A percentile compares a stretch with the other conserved stretches of the same genome.
These are phyloP conservation scores for Exophiala spinifera DNA, from an alignment of 2,329 filamentous ascomycete species.

Conservation along the genomic window DNA sequence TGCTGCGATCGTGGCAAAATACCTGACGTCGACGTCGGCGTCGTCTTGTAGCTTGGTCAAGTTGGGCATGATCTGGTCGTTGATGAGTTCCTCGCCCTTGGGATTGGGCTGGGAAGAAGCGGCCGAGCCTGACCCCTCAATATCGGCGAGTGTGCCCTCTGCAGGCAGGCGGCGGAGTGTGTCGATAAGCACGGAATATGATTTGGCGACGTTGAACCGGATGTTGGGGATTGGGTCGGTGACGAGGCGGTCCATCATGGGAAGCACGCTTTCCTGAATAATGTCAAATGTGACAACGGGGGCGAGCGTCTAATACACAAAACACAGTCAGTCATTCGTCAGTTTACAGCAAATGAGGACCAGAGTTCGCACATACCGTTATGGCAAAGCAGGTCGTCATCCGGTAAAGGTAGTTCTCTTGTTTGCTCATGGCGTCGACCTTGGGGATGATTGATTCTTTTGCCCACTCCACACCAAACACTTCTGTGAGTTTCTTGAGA, in stretches of 20 bases:
- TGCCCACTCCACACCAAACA: slow-evolving; percentile 97
- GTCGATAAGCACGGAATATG: slow-evolving; percentile 83
- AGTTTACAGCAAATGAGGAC: slow-evolving; percentile 29
- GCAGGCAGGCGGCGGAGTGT: slow-evolving; percentile 90
- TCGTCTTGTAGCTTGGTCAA: slow-evolving; percentile 95
- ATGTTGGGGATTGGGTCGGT: slow-evolving; percentile 97
- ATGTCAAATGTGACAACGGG: slow-evolving; percentile 90
- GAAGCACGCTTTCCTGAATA: slow-evolving; percentile 87
- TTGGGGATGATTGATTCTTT: slow-evolving; percentile 96
- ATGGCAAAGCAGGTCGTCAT: slow-evolving; percentile 99
- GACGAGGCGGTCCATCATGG: slow-evolving; percentile 92
- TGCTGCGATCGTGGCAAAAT: slow-evolving; percentile 90
- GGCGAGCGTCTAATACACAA: slow-evolving; percentile 71
- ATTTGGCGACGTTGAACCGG: slow-evolving; percentile 98
- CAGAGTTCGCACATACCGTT: slow-evolving; percentile 64
- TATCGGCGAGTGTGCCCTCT: slow-evolving; percentile 76
- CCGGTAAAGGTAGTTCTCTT: slow-evolving; percentile 97
- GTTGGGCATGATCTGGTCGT: slow-evolving; percentile 81
- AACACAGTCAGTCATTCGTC: no score
- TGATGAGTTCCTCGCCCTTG: slow-evolving; percentile 74
- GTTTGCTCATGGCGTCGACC: slow-evolving; percentile 96
- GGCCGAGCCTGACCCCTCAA: slow-evolving; percentile 70
- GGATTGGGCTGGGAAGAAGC: slow-evolving; percentile 60
- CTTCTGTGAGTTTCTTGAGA: slow-evolving; percentile 95
- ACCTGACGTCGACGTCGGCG: slow-evolving; percentile 95